These are phyloP conservation scores for Wakefieldia striispora DNA, from an alignment of 768 basidiomycete species.

Conservation along the genomic window DNA sequence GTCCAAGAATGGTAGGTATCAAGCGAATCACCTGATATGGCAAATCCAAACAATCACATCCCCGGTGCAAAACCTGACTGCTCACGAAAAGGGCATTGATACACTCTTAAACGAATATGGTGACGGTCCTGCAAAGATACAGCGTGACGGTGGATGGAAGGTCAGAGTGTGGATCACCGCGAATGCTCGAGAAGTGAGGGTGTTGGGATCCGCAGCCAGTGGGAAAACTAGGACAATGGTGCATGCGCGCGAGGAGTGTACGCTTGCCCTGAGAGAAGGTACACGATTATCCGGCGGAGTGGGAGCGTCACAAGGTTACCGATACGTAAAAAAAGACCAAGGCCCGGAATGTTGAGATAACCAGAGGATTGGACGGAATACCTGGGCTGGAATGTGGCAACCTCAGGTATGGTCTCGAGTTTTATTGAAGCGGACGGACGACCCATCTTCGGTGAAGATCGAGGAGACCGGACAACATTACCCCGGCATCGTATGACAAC, in stretches of 20 bases:
- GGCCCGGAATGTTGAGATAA: conserved; percentile 26
- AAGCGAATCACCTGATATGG: conserved; percentile 32
- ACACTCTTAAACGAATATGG: conserved; percentile 15
- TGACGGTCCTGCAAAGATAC: conserved; percentile 9
- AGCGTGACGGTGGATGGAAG: background rate
- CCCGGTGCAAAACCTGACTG: background rate
- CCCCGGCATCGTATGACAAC: conserved; percentile 9
- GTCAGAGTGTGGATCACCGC: conserved; percentile 7
- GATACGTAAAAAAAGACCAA: conserved; percentile 29
- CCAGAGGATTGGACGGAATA: conserved; percentile 5
- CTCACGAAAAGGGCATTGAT: conserved; percentile 10
- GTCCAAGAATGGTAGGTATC: conserved; percentile 21
- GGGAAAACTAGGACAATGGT: conserved; percentile 13
- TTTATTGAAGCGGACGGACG: conserved; percentile 25
- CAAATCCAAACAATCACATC: conserved; percentile 9
- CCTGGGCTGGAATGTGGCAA: conserved; percentile 29
- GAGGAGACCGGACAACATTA: conserved; percentile 18
- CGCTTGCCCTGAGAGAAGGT: conserved; percentile 24
- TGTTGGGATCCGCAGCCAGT: background rate
- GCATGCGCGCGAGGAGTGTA: conserved; percentile 19
- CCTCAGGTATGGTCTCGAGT: conserved; percentile 41
- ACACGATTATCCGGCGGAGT: conserved; percentile 22
- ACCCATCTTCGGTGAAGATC: conserved; percentile 24
- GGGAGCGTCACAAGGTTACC: conserved; percentile 30
- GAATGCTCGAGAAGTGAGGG: background rate